A percentile compares a stretch with the other conserved stretches of the same genome.
These are phyloP conservation scores for Spencermartinsiella ligniputridi DNA, from an alignment of 1,139 yeast species.

Conservation along the genomic window DNA sequence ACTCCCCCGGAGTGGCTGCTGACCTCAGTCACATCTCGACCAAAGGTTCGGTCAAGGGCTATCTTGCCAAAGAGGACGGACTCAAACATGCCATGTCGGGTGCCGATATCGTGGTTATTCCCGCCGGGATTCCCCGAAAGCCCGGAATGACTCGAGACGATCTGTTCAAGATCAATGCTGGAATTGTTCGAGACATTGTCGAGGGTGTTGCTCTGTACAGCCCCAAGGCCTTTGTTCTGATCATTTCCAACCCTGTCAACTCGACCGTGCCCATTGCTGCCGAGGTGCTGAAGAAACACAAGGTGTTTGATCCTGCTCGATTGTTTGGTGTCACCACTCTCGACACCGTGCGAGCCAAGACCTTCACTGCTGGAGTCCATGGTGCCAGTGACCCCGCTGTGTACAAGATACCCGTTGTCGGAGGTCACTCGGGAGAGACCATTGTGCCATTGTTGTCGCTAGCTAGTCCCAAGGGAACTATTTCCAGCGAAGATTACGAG, in stretches of 20 bases:
- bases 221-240: constrained; percentile 82
- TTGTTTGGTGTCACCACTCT: constrained; percentile 96
- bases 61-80: constrained; percentile 70
- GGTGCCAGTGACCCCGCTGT: constrained; percentile 71
- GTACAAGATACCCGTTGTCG: constrained; percentile 61
- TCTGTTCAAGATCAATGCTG: constrained; percentile 94
- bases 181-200: constrained; percentile 89
- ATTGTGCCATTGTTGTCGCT: constrained; percentile 91
- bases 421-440: constrained; percentile 99
- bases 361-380: constrained; percentile 72
- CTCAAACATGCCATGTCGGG: constrained; percentile 70
- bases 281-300: constrained; percentile 81
- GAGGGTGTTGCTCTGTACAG: constrained; percentile 79
- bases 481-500: constrained; percentile 52
- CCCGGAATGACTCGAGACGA: constrained; percentile 98
- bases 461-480: constrained; percentile 45
- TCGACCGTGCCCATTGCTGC: constrained; percentile 98
- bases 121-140: constrained; percentile 99
- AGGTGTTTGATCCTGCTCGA: constrained; percentile 86
- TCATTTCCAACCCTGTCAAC: constrained; percentile 97
- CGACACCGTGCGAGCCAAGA: constrained; percentile 89
- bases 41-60: constrained; percentile 63
- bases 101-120: constrained; percentile 86
- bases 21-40: constrained; percentile 90
- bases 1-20: constrained; percentile 89